These are phyloP conservation scores for Monilinia laxa DNA, from an alignment of 2,329 filamentous ascomycete genomes.

Conservation along the genomic window DNA sequence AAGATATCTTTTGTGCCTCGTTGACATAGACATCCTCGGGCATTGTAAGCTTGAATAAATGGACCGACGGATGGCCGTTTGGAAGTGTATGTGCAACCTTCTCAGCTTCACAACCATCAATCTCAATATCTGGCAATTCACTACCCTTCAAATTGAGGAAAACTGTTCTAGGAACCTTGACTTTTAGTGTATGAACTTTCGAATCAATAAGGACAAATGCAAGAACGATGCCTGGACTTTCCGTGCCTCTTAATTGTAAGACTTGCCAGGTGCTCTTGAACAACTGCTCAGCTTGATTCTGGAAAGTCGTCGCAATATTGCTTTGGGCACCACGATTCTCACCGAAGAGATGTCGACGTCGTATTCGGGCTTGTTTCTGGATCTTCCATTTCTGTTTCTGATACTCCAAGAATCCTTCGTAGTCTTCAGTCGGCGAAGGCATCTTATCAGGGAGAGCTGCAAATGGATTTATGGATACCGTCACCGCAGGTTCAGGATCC, in stretches of 20 bases:
- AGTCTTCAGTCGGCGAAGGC: constrained; percentile 83
- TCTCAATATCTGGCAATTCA: constrained; percentile 83
- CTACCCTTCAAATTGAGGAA: constrained; percentile 89
- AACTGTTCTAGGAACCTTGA: constrained; percentile 84
- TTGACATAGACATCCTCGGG: constrained; percentile 83
- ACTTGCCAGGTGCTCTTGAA: constrained; percentile 96
- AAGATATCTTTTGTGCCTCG: constrained; percentile 77
- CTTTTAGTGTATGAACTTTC: constrained; percentile 83
- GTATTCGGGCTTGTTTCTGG: constrained; percentile 83
- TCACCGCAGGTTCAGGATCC: constrained; percentile 61
- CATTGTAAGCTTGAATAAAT: constrained; percentile 92
- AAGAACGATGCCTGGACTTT: constrained; percentile 79
- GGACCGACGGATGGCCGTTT: constrained; percentile 89
- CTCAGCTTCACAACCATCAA: constrained; percentile 83
- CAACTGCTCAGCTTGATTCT: constrained; percentile 85
- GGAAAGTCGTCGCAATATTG: constrained; percentile 70
- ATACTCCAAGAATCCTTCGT: constrained; percentile 82
- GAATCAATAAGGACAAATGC: constrained; percentile 92
- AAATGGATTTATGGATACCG: constrained; percentile 72
- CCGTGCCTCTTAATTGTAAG: constrained; percentile 78
- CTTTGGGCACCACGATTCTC: constrained; percentile 71
- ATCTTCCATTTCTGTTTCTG: constrained; percentile 99
- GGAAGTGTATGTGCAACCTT: constrained; percentile 92
- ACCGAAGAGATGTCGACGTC: constrained; percentile 88
- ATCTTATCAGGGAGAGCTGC: constrained; percentile 78